phyloP scores from a whole-genome alignment of 371 early-diverging fungal genomes.

The Mortierella sp. region DNA sequence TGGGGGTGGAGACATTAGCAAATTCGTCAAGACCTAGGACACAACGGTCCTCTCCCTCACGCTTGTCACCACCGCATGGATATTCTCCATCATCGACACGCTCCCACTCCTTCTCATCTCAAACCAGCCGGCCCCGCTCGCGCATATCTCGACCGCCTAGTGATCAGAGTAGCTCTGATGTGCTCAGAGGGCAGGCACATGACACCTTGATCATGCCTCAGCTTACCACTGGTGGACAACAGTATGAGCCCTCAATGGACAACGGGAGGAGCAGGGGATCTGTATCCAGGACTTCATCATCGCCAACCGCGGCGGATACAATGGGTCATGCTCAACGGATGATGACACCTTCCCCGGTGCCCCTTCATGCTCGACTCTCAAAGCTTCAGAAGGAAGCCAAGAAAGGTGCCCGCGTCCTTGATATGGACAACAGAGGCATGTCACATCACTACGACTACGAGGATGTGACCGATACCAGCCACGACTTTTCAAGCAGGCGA shows the following conservation, averaged over 20 bases:
- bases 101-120: slow-evolving; percentile 36
- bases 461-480: slow-evolving; percentile 44
- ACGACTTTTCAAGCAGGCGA: slow-evolving; percentile 45
- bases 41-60: slow-evolving; percentile 1
- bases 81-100: slow-evolving; percentile 17
- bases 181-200: slow-evolving; percentile 25
- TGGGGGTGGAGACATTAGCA: background rate
- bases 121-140: slow-evolving; percentile 5
- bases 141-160: slow-evolving; percentile 1
- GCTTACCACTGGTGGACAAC: slow-evolving; percentile 18
- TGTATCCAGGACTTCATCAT: slow-evolving; percentile 4
- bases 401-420: slow-evolving; percentile 35
- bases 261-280: background rate
- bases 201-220: slow-evolving; percentile 51
- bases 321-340: slow-evolving; percentile 27
- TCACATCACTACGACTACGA: slow-evolving; percentile 53
- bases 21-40: background rate
- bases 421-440: slow-evolving; percentile 40
- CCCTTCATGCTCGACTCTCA: slow-evolving; percentile 43
- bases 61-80: slow-evolving; percentile 12
- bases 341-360: slow-evolving; percentile 46
- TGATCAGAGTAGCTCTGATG: slow-evolving; percentile 17
- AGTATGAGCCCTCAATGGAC: background rate
- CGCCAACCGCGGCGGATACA: slow-evolving; percentile 17
- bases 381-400: slow-evolving; percentile 38